Percentiles rank a stretch among this genome's conserved stretches.
Conservation (phyloP, 1,284 basidiomycete species). For the Sporisorium exsertum region DNA sequence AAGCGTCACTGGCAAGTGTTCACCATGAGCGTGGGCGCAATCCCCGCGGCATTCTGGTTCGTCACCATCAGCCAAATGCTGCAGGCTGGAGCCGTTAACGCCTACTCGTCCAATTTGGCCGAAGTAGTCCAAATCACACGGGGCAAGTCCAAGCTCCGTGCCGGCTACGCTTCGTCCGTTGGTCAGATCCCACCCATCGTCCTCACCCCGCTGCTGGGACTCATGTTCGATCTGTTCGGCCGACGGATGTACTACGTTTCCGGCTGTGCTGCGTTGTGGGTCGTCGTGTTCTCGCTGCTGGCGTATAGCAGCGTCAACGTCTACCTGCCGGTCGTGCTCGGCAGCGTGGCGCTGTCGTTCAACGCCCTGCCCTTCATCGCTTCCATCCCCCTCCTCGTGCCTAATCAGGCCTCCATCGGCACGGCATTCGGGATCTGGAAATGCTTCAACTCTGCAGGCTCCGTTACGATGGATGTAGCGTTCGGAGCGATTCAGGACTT, state of each 20-base stretch:
- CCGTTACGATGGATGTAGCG: constrained; percentile 70
- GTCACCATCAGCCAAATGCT: constrained; percentile 62
- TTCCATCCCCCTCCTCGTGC: constrained; percentile 70
- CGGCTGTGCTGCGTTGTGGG: constrained; percentile 67
- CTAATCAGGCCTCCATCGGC: constrained; percentile 69
- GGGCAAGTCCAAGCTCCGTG: constrained; percentile 69
- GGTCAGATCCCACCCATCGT: constrained; percentile 71
- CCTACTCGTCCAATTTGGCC: constrained; percentile 70
- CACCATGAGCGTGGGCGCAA: constrained; percentile 22
- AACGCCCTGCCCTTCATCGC: constrained; percentile 70
- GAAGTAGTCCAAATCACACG: constrained; percentile 71
- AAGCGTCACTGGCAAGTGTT: constrained; percentile 15
- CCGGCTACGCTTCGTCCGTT: constrained; percentile 71
- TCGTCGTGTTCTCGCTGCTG: constrained; percentile 70
- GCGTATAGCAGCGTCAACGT: constrained; percentile 70
- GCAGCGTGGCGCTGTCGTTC: constrained; percentile 68
- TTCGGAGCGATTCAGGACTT: constrained; percentile 71
- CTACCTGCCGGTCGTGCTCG: constrained; percentile 69
- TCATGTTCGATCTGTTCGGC: constrained; percentile 57
- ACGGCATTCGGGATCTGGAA: constrained; percentile 72
- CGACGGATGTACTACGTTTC: constrained; percentile 60
- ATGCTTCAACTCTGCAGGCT: constrained; percentile 67
- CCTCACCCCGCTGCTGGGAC: constrained; percentile 69
- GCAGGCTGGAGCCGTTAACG: constrained; percentile 69
- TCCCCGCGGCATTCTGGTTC: constrained; percentile 66